phyloP scores from a whole-genome alignment of 257 asterid species.

The Nicotiana knightiana region DNA sequence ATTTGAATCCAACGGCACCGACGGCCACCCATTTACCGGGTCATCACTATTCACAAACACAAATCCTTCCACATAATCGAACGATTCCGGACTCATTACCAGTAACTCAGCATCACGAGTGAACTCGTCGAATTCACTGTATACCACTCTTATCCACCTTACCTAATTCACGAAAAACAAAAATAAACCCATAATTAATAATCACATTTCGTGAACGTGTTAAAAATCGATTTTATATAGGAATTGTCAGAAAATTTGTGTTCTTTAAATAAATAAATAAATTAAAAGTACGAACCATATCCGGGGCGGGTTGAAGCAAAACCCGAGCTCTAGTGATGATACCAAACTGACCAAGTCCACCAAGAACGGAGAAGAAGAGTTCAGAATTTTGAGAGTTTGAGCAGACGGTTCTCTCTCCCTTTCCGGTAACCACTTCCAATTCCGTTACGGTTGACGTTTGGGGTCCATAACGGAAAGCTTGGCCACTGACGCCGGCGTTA shows the following conservation, averaged over 20 bases:
- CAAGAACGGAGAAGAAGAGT: slow-evolving; percentile 70
- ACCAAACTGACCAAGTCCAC: slow-evolving; percentile 96
- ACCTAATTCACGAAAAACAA: slow-evolving; percentile 38
- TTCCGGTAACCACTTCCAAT: slow-evolving; percentile 89
- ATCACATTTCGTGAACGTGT: neutral
- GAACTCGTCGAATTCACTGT: slow-evolving; percentile 71
- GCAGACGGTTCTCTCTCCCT: slow-evolving; percentile 66
- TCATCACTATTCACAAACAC: slow-evolving; percentile 69
- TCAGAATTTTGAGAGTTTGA: slow-evolving; percentile 45
- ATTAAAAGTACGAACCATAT: slow-evolving; percentile 43
- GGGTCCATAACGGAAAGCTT: slow-evolving; percentile 64
- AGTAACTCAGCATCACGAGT: slow-evolving; percentile 73
- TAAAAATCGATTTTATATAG: neutral
- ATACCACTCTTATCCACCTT: slow-evolving; percentile 89
- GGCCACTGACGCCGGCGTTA: slow-evolving; percentile 96
- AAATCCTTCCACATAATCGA: slow-evolving; percentile 86
- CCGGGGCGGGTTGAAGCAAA: slow-evolving; percentile 74
- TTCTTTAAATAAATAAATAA: too few relatives aligned
- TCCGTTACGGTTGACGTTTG: slow-evolving; percentile 86
- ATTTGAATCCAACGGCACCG: slow-evolving; percentile 45
- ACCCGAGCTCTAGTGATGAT: slow-evolving; percentile 79
- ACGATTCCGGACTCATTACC: slow-evolving; percentile 41
- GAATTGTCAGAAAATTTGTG: too few relatives aligned
- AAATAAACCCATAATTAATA: neutral
- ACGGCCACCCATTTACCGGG: slow-evolving; percentile 79